These are phyloP conservation scores for Quercus tomentella DNA, from an alignment of 331 rosid species.

Conservation along the genomic window DNA sequence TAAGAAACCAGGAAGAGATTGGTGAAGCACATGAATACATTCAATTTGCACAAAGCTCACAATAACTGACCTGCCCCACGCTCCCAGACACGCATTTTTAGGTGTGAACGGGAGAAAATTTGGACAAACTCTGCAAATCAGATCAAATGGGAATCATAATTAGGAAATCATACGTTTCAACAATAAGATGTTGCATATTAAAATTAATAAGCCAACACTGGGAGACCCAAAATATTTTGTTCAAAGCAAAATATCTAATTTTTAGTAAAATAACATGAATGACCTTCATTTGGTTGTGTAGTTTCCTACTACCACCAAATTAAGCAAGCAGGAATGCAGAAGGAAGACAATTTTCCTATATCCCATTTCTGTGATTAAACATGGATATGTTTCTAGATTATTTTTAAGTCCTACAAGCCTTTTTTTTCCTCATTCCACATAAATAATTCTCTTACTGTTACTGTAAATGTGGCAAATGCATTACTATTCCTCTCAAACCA, in stretches of 20 bases:
- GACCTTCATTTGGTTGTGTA: background rate
- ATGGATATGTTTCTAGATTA: background rate
- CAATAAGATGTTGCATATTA: background rate
- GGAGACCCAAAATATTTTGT: background rate
- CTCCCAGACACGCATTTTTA: conserved; percentile 98
- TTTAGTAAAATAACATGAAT: background rate
- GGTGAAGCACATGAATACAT: background rate
- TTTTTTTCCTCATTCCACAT: background rate
- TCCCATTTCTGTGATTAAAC: background rate
- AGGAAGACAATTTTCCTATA: background rate
- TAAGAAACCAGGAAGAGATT: background rate
- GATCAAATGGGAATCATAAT: conserved; percentile 4
- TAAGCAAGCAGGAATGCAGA: background rate
- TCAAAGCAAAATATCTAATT: background rate
- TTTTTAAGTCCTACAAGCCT: background rate
- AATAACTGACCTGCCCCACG: conserved; percentile 86
- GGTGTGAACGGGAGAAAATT: conserved; percentile 68
- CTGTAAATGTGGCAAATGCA: background rate
- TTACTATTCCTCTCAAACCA: background rate
- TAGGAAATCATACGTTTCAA: background rate
- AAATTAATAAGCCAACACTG: background rate
- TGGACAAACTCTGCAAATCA: conserved; percentile 78
- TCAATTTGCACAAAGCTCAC: background rate
- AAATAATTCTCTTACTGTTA: background rate
- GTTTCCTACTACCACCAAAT: background rate